Conservation (phyloP, 441 rosid genomes). For the Francoa sonchifolia region DNA sequence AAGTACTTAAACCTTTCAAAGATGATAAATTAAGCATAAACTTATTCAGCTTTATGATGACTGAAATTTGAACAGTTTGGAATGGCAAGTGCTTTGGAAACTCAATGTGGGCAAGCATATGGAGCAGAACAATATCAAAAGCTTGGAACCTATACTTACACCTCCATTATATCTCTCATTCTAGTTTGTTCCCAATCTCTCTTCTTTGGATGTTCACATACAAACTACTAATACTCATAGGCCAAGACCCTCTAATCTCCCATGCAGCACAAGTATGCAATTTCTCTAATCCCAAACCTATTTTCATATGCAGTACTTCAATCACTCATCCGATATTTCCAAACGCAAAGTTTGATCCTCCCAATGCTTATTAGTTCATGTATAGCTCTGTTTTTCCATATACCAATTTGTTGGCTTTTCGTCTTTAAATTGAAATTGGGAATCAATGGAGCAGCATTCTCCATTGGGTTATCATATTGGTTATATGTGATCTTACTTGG, state of each 20-base stretch:
- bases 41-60: too few relatives aligned
- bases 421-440: slow-evolving; percentile 30
- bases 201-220: slow-evolving; percentile 43
- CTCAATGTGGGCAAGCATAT: slow-evolving; percentile 55
- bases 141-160: slow-evolving; percentile 32
- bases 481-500: slow-evolving; percentile 35
- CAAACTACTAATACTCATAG: slow-evolving; percentile 22
- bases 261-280: slow-evolving; percentile 29
- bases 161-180: slow-evolving; percentile 28
- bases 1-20: too few relatives aligned
- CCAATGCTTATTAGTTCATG: slow-evolving; percentile 34
- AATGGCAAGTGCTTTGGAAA: slow-evolving; percentile 48
- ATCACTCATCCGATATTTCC: slow-evolving; percentile 31
- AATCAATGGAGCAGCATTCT: slow-evolving; percentile 30
- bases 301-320: slow-evolving; percentile 34
- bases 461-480: slow-evolving; percentile 36
- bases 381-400: slow-evolving; percentile 23
- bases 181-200: slow-evolving; percentile 27
- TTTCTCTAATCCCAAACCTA: slow-evolving; percentile 46
- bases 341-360: slow-evolving; percentile 34
- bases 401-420: slow-evolving; percentile 32
- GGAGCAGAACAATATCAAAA: slow-evolving; percentile 46
- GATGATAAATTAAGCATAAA: too few relatives aligned
- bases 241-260: slow-evolving; percentile 42
- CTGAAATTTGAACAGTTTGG: too few relatives aligned